A percentile compares a stretch with the other conserved stretches of the same genome.
Evolutionary conservation across 192 early-diverging fungal species (phyloP).

Genomic region (Lunasporangiospora selenospora): DNA sequence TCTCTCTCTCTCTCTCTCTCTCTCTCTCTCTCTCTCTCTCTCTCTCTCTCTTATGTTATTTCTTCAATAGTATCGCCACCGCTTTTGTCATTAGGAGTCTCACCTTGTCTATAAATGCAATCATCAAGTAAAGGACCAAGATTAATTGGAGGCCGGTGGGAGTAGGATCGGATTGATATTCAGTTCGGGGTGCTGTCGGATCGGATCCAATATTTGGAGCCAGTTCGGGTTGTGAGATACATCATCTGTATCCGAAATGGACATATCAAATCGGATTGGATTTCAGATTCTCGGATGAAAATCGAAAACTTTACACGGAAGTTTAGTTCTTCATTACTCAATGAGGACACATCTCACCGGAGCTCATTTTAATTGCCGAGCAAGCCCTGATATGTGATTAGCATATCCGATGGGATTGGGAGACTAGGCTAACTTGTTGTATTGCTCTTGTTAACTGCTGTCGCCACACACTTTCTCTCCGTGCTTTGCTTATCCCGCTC

Average conservation of each 20-base stretch:
- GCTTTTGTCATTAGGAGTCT: slow-evolving; percentile 43
- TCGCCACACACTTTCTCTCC: too few relatives aligned
- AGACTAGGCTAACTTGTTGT: too few relatives aligned
- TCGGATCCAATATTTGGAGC: not conserved
- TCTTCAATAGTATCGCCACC: slow-evolving; percentile 3
- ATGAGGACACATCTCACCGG: too few relatives aligned
- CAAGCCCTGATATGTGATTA: too few relatives aligned
- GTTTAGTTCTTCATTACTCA: too few relatives aligned
- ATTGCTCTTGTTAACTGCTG: too few relatives aligned
- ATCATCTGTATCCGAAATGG: not conserved
- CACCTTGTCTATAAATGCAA: slow-evolving; percentile 51
- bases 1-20: not conserved
- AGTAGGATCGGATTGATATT: not conserved
- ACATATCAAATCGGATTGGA: too few relatives aligned
- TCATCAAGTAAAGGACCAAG: slow-evolving; percentile 6
- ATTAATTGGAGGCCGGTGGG: not conserved
- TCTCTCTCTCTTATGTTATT: not conserved
- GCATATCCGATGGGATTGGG: too few relatives aligned
- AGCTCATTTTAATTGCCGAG: too few relatives aligned
- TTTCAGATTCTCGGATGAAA: too few relatives aligned
- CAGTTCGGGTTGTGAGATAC: not conserved
- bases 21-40: not conserved
- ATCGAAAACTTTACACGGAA: too few relatives aligned
- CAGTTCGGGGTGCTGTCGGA: not conserved
- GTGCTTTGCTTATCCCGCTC: too few relatives aligned